Evolutionary conservation across 192 early-diverging fungal species (phyloP), one percentile per base, ranked within the genome.

Genomic region (Entomortierella lignicola): DNA sequence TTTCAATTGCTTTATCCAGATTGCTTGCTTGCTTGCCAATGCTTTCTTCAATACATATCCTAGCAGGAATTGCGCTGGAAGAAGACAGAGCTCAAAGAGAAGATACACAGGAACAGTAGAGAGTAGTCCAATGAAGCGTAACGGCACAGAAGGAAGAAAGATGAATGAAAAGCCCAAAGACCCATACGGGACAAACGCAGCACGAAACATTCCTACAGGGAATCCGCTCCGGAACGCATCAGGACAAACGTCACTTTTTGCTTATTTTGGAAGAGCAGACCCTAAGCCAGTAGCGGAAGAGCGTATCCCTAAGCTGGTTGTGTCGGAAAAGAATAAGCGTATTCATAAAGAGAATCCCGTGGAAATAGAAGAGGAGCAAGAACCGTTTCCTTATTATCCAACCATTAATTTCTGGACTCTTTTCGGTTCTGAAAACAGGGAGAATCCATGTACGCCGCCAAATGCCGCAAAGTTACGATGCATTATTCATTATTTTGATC

Each of bases 391-490:
- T 34, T 57, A 57, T 54, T 69, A 60, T 48, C 75, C 75, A 20
- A 70, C 75, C 12, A 79, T 79, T 51, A 79, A 79, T 34, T 79
- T 79, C 17, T 79, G 67, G 44, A 70, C 37, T 4, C 57, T 79
- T 0, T 79, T 79, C 44, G 12, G 39, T 26, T 59, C 62, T n/a
- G 57, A 69, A 3, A 44, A 65, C 17, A 6, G 4, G 13, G 20
- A 43, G 3, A 31, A n/a, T 4, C 25, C 66, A 4, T 79, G 75
- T 12, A 44, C 68, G 4, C 56, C 66, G 2, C 37, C 53, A 0
- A 79, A 70, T 54, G 75, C 75, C 37, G 75, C 75, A 37, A 79
- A 79, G 25, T 58, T 79, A 5, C 75, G 75, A 15, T 79, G 75
- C 47, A 62, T 79, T 27, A 17, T 79, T 51, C 75, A 79, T 21